Evolutionary conservation across 768 basidiomycete species (phyloP).

Genomic region (Rubroboletus pulcherrimus): DNA sequence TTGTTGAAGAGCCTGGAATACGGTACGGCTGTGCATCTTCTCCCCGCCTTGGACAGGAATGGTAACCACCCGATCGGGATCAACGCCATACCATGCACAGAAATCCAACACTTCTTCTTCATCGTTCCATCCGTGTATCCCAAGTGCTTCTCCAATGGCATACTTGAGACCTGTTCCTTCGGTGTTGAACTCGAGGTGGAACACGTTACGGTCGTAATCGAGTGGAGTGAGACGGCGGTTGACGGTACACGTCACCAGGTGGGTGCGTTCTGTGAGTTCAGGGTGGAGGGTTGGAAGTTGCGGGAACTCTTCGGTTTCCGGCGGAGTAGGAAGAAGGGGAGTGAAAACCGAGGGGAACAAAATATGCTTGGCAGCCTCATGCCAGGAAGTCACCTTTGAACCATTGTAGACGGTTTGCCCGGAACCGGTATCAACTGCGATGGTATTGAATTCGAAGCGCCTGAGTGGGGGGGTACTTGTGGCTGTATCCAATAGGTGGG

Average conservation of each 20-base stretch:
- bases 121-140: constrained; percentile 98
- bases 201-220: constrained; percentile 98
- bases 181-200: constrained; percentile 96
- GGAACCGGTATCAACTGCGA: constrained; percentile 58
- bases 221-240: constrained; percentile 91
- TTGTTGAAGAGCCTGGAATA: constrained; percentile 93
- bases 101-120: constrained; percentile 82
- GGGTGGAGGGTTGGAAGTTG: constrained; percentile 77
- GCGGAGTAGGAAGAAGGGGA: constrained; percentile 37
- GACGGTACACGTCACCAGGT: constrained; percentile 88
- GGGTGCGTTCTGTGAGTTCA: constrained; percentile 84
- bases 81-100: constrained; percentile 87
- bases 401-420: constrained; percentile 59
- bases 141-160: constrained; percentile 93
- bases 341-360: constrained; percentile 82
- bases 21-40: constrained; percentile 86
- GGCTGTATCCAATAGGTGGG: constrained; percentile 20
- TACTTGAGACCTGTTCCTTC: constrained; percentile 91
- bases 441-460: constrained; percentile 68
- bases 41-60: constrained; percentile 67
- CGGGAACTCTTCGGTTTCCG: constrained; percentile 41
- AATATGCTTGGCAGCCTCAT: constrained; percentile 83
- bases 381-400: constrained; percentile 66
- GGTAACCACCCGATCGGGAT: constrained; percentile 74
- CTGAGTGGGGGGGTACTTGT: constrained; percentile 39